Evolutionary conservation across 2,329 filamentous ascomycete genomes (phyloP), one percentile per base, ranked within the genome.

Genomic region (Xylariaceae sp.): DNA sequence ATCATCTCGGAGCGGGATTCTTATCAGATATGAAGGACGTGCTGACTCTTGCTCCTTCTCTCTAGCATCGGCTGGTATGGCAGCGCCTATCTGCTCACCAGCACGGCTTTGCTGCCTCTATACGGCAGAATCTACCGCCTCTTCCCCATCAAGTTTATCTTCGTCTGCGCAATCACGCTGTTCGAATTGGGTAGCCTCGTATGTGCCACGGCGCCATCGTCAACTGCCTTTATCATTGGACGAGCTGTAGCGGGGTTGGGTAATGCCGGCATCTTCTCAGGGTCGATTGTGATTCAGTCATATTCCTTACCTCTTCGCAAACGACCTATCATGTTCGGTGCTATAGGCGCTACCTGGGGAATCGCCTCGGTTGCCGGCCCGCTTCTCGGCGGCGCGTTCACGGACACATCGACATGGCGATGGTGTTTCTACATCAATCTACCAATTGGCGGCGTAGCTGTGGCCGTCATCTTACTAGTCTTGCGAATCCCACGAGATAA

Each of bases 361-460:
- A 62, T 75, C 11, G 70, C 72, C 9, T 71, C 71, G 1, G 67
- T 74, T 18, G 57, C 73, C 11, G 73, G 73, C 0, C 74, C 74
- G 13, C 68, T 75, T 2, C 64, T 76, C 0, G 74, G 74, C 10
- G 73, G 74, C 18, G 72, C 70, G 2, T 73, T 76, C 58, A 75
- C 74, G 0, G 67, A 69, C 11, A 65, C 66, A 1, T 70, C 73
- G 9, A 69, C 69, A 2, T 75, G 73, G 73, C 65, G 73, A 23
- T 75, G 73, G 69, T 74, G 72, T 41, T 75, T 76, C 58, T 75
- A 74, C 37, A 61, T 76, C 64, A 75, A 75, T 62, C 64, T 75
- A 44, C 72, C 72, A 9, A 66, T 75, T 10, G 74, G 73, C 13
- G 70, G 63, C 30, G 63, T 69, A 48, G 17, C 55, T 44, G 5